Percentiles rank a stretch among this genome's conserved stretches.
Conservation (phyloP, 345 rosid species). For the Isatis tinctoria region DNA sequence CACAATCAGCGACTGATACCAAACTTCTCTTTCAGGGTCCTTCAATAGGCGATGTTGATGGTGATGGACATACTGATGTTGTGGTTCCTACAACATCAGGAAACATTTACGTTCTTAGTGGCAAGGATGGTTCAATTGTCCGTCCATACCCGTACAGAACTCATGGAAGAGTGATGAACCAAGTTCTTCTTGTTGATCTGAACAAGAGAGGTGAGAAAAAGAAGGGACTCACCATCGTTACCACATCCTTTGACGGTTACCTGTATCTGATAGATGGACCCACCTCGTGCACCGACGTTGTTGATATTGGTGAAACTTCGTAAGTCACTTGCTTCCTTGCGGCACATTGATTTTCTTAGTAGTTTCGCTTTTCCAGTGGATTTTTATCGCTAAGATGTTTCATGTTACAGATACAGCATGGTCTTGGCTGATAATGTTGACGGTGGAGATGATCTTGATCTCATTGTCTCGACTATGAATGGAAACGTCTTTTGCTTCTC, state of each 20-base stretch:
- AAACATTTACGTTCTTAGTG: slow-evolving; percentile 84
- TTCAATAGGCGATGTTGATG: slow-evolving; percentile 90
- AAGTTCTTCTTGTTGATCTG: slow-evolving; percentile 90
- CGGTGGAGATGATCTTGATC: slow-evolving; percentile 99
- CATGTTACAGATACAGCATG: slow-evolving; percentile 75
- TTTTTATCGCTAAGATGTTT: slow-evolving; percentile 10
- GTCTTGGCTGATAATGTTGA: slow-evolving; percentile 98
- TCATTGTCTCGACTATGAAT: slow-evolving; percentile 92
- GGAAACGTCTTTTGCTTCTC: slow-evolving; percentile 99
- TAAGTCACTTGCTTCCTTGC: slow-evolving; percentile 40
- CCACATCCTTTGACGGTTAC: slow-evolving; percentile 96
- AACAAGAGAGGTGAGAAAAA: slow-evolving; percentile 71
- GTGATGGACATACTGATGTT: slow-evolving; percentile 92
- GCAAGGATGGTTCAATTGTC: slow-evolving; percentile 85
- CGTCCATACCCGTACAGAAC: slow-evolving; percentile 96
- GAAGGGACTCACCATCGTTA: slow-evolving; percentile 87
- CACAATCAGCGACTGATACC: slow-evolving; percentile 15
- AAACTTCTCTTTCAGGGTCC: slow-evolving; percentile 62
- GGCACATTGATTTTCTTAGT: neutral
- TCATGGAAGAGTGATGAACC: slow-evolving; percentile 98
- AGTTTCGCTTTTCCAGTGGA: neutral
- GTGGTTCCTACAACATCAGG: slow-evolving; percentile 95
- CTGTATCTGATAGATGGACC: slow-evolving; percentile 97
- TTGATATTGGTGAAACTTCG: slow-evolving; percentile 99
- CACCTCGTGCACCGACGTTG: slow-evolving; percentile 93